Evolutionary conservation across 169 alveolate species (phyloP).

Genomic region (Plasmodium gallinaceum): DNA sequence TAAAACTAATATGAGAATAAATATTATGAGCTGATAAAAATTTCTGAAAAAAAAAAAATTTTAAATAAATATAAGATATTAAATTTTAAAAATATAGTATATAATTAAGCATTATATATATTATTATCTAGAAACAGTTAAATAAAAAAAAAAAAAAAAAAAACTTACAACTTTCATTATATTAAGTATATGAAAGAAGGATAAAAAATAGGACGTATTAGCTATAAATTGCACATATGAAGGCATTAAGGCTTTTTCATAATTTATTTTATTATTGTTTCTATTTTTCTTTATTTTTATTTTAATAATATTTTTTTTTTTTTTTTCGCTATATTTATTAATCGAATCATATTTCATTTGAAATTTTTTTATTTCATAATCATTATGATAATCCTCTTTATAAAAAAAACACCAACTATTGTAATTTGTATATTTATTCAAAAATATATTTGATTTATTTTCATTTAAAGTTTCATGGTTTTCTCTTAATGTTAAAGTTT

Average conservation of each 20-base stretch:
- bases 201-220: conserved; percentile 41
- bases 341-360: neutral
- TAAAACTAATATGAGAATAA: conserved; percentile 48
- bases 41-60: conserved; percentile 36
- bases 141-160: neutral
- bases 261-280: neutral
- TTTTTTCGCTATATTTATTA: neutral
- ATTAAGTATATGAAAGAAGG: conserved; percentile 43
- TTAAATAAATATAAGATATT: neutral
- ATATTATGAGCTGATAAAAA: conserved; percentile 62
- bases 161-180: conserved; percentile 42
- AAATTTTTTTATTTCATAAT: neutral
- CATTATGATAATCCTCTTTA: neutral
- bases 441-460: conserved; percentile 29
- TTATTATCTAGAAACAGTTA: neutral
- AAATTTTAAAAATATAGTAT: neutral
- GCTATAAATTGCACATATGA: conserved; percentile 52
- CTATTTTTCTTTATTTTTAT: neutral
- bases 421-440: conserved; percentile 37
- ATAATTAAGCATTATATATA: too few relatives aligned
- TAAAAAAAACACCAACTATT: conserved; percentile 56
- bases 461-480: neutral
- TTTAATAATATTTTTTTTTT: neutral
- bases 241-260: conserved; percentile 59
- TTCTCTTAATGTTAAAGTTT: neutral